phyloP scores from a whole-genome alignment of 305 asterid genomes.

The Lippia alba region DNA sequence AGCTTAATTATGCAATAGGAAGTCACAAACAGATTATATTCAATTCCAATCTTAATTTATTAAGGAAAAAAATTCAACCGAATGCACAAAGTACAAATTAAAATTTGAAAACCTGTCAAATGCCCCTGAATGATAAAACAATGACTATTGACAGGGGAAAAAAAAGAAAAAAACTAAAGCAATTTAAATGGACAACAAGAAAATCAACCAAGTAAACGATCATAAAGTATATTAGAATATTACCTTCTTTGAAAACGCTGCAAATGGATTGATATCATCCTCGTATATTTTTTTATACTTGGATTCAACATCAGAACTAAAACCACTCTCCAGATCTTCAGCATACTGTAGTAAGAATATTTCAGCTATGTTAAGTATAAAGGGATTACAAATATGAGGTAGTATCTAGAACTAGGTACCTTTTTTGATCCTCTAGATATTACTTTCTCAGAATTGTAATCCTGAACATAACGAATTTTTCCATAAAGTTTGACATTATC shows the following conservation, averaged over 20 bases:
- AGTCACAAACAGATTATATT: constrained; percentile 12
- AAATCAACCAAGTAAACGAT: constrained; percentile 32
- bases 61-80: constrained; percentile 3
- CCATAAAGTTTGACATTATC: constrained; percentile 98
- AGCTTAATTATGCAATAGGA: constrained; percentile 27
- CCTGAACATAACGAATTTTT: constrained; percentile 98
- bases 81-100: constrained; percentile 3
- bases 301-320: constrained; percentile 97
- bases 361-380: constrained; percentile 34
- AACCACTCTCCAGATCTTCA: constrained; percentile 95
- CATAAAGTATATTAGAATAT: constrained; percentile 18
- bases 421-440: constrained; percentile 96
- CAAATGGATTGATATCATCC: constrained; percentile 98
- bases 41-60: constrained; percentile 13
- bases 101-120: constrained; percentile 23
- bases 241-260: constrained; percentile 96
- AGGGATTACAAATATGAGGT: constrained; percentile 28
- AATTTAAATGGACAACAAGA: constrained; percentile 16
- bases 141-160: constrained; percentile 20
- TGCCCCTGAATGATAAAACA: constrained; percentile 5
- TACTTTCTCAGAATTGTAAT: constrained; percentile 95
- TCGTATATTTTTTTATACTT: constrained; percentile 98
- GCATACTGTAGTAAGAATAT: constrained; percentile 63
- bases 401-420: constrained; percentile 54
- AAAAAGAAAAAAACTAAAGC: background rate